These are phyloP conservation scores for Lentinula novae-zelandiae DNA, from an alignment of 1,284 basidiomycete genomes.

Conservation along the genomic window DNA sequence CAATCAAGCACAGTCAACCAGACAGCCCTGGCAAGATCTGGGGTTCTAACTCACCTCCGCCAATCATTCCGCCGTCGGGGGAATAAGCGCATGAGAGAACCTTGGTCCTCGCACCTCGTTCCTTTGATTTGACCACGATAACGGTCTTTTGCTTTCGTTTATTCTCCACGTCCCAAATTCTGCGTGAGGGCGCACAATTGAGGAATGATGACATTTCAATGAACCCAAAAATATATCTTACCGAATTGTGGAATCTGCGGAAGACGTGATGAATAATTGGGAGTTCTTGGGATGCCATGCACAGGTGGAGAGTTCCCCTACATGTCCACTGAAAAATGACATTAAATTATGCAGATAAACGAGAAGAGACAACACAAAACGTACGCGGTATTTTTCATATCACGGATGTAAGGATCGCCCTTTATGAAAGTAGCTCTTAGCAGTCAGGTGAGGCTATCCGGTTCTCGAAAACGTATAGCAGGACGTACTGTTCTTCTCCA, in stretches of 20 bases:
- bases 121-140: slow-evolving; percentile 95
- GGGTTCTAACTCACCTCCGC: slow-evolving; percentile 61
- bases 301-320: slow-evolving; percentile 87
- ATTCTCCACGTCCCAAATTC: slow-evolving; percentile 92
- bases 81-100: slow-evolving; percentile 87
- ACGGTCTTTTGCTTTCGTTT: slow-evolving; percentile 89
- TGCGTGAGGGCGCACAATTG: slow-evolving; percentile 27
- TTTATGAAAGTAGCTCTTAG: slow-evolving; percentile 83
- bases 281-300: slow-evolving; percentile 88
- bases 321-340: slow-evolving; percentile 72
- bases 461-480: slow-evolving; percentile 18
- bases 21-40: slow-evolving; percentile 11
- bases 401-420: slow-evolving; percentile 96
- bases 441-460: slow-evolving; percentile 46
- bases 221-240: slow-evolving; percentile 29
- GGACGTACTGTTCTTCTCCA: slow-evolving; percentile 82
- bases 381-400: slow-evolving; percentile 95
- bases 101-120: slow-evolving; percentile 92
- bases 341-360: slow-evolving; percentile 6
- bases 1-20: slow-evolving; percentile 5
- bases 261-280: slow-evolving; percentile 85
- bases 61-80: slow-evolving; percentile 80
- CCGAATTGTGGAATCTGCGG: slow-evolving; percentile 94
- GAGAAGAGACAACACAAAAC: slow-evolving; percentile 24
- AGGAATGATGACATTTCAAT: slow-evolving; percentile 7